These are phyloP conservation scores for Selenicereus undatus DNA, from an alignment of 148 eudicot genomes.

Conservation along the genomic window DNA sequence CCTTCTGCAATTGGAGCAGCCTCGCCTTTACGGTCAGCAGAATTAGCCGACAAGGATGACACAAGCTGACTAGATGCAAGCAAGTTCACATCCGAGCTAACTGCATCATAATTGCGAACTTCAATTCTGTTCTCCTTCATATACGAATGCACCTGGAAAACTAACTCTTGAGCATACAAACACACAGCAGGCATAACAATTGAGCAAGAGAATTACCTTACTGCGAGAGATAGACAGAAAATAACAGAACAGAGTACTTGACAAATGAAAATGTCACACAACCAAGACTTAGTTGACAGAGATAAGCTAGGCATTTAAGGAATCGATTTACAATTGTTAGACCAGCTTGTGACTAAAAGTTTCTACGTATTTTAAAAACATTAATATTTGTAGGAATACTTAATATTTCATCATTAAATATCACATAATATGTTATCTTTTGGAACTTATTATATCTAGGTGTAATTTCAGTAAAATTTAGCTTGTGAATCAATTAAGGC, in stretches of 20 bases:
- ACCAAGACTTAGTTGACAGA: background rate
- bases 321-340: background rate
- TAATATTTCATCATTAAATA: background rate
- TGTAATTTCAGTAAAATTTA: background rate
- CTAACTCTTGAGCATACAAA: background rate
- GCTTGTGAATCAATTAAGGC: background rate
- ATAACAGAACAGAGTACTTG: background rate
- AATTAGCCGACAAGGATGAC: slow-evolving; percentile 30
- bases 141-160: slow-evolving; percentile 49
- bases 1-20: slow-evolving; percentile 22
- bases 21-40: slow-evolving; percentile 23
- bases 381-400: background rate
- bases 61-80: slow-evolving; percentile 73
- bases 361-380: background rate
- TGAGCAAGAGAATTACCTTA: background rate
- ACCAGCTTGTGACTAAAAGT: too few relatives aligned
- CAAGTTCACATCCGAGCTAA: slow-evolving; percentile 61
- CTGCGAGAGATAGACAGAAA: background rate
- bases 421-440: background rate
- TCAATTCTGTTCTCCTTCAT: slow-evolving; percentile 74
- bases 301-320: background rate
- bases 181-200: background rate
- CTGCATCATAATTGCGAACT: slow-evolving; percentile 64
- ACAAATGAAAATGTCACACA: background rate
- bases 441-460: background rate